These are phyloP conservation scores for Furcasterigmium sp. DNA, from an alignment of 2,329 filamentous ascomycete species.

Conservation along the genomic window DNA sequence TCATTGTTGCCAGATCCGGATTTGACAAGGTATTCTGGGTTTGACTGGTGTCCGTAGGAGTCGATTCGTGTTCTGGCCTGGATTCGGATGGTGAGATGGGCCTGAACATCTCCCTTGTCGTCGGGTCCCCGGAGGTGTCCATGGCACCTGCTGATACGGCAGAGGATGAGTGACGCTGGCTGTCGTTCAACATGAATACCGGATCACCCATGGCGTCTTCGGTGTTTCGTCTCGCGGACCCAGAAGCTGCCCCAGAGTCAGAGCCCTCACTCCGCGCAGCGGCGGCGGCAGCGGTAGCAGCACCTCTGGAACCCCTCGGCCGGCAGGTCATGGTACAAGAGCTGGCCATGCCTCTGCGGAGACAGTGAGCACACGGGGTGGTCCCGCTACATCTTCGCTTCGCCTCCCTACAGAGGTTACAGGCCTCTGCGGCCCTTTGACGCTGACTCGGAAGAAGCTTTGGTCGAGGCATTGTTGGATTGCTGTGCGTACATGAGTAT, in stretches of 20 bases:
- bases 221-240: too few relatives aligned
- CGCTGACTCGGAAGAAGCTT: conserved; percentile 44
- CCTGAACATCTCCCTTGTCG: conserved; percentile 32
- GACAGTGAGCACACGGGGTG: conserved; percentile 42
- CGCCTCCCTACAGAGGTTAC: conserved; percentile 39
- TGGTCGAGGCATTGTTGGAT: conserved; percentile 45
- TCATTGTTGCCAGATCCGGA: background rate
- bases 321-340: conserved; percentile 29
- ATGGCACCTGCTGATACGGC: too few relatives aligned
- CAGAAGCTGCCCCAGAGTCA: too few relatives aligned
- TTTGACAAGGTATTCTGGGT: conserved; percentile 8
- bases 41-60: conserved; percentile 7
- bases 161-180: too few relatives aligned
- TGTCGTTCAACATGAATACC: too few relatives aligned
- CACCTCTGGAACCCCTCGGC: conserved; percentile 18
- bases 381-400: conserved; percentile 46
- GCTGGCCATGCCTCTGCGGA: conserved; percentile 32
- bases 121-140: too few relatives aligned
- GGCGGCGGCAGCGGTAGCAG: too few relatives aligned
- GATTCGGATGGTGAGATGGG: conserved; percentile 24
- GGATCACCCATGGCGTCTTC: too few relatives aligned
- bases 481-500: too few relatives aligned
- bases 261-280: too few relatives aligned
- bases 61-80: conserved; percentile 13
- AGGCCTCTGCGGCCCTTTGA: conserved; percentile 42